Evolutionary conservation across 1,284 basidiomycete genomes (phyloP).

Genomic region (Cutaneotrichosporon mucoides): DNA sequence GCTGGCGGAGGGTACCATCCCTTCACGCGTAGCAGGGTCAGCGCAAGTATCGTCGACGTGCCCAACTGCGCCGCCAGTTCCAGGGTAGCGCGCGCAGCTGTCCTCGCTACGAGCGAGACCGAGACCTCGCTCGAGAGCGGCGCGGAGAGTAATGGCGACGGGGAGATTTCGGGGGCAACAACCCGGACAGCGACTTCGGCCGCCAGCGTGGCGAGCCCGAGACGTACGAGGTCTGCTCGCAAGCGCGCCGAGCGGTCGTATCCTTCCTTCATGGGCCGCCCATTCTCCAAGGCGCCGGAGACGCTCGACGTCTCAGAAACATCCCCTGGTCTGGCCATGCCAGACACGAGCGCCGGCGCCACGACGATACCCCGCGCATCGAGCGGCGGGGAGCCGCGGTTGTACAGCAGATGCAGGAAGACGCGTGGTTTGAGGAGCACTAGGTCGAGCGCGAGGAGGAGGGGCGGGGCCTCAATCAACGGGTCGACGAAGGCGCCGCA

Average conservation of each 20-base stretch:
- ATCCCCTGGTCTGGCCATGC: too few species aligned
- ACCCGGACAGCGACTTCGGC: constrained; percentile 29
- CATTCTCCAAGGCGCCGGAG: too few species aligned
- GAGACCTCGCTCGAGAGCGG: neutral
- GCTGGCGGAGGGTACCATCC: constrained; percentile 26
- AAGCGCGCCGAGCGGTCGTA: constrained; percentile 6
- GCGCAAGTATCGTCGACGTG: constrained; percentile 25
- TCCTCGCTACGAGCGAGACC: too few species aligned
- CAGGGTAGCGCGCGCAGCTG: neutral
- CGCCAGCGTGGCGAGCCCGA: constrained; percentile 22
- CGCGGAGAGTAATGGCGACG: neutral
- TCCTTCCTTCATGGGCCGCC: neutral
- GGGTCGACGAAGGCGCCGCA: constrained; percentile 78
- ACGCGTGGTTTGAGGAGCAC: constrained; percentile 82
- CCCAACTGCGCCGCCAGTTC: constrained; percentile 38
- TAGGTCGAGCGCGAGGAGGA: constrained; percentile 75
- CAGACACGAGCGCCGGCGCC: neutral
- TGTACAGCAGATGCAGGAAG: constrained; percentile 85
- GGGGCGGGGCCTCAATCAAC: constrained; percentile 78
- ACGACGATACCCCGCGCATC: neutral
- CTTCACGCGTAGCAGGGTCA: constrained; percentile 21
- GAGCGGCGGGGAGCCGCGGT: constrained; percentile 63
- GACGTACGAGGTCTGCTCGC: constrained; percentile 7
- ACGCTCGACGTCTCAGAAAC: too few species aligned
- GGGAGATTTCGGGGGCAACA: neutral